Evolutionary conservation across 116 monocot species (phyloP).

Genomic region (Zostera marina): DNA sequence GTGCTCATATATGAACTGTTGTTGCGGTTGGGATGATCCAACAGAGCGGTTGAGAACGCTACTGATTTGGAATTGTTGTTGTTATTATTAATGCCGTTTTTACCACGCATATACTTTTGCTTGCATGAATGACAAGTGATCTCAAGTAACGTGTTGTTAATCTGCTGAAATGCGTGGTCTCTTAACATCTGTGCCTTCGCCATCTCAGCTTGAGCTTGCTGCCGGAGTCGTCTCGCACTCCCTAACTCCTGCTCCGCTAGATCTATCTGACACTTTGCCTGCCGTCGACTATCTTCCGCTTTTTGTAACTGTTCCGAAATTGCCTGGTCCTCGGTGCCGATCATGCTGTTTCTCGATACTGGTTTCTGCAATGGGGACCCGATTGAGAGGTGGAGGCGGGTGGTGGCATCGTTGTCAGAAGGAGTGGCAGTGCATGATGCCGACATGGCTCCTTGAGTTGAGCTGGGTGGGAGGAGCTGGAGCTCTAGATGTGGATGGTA

Average conservation of each 20-base stretch:
- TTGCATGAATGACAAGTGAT: conserved; percentile 73
- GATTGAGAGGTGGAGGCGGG: conserved; percentile 39
- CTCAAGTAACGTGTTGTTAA: conserved; percentile 37
- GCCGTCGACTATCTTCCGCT: conserved; percentile 32
- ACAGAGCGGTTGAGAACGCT: background rate
- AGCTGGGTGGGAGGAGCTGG: conserved; percentile 33
- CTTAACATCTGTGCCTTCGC: conserved; percentile 39
- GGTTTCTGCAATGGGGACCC: conserved; percentile 5
- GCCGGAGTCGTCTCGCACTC: conserved; percentile 41
- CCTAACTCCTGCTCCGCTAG: conserved; percentile 61
- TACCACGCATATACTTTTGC: conserved; percentile 19
- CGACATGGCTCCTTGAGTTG: background rate
- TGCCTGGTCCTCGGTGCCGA: background rate
- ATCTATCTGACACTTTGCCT: conserved; percentile 45
- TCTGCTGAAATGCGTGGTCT: conserved; percentile 44
- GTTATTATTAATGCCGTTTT: too few relatives aligned
- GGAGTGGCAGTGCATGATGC: background rate
- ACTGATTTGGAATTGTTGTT: too few relatives aligned
- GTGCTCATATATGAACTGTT: background rate
- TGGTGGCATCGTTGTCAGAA: conserved; percentile 2
- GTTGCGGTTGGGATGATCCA: background rate
- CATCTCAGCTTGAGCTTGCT: conserved; percentile 59
- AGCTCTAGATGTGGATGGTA: conserved; percentile 23
- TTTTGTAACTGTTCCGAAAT: background rate
- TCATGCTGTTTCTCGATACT: background rate